Evolutionary conservation across 352 stramenopile genomes (phyloP).

Genomic region (Pythium pectinolyticum): DNA sequence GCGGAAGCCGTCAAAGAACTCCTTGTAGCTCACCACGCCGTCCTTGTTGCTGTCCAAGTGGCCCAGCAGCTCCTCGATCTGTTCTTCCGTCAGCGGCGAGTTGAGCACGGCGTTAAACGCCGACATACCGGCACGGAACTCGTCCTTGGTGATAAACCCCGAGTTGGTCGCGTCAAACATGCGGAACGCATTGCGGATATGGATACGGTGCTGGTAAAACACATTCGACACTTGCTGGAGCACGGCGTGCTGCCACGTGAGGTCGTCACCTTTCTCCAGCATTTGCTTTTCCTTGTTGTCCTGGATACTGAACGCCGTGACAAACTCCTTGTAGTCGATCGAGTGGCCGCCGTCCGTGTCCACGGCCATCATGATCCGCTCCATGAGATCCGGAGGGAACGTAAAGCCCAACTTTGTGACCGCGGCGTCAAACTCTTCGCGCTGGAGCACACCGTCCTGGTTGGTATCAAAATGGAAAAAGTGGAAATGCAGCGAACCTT

Average conservation of each 20-base stretch:
- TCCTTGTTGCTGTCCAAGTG: slow-evolving; percentile 90
- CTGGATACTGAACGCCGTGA: slow-evolving; percentile 86
- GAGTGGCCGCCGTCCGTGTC: slow-evolving; percentile 87
- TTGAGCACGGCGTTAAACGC: slow-evolving; percentile 90
- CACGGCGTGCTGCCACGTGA: slow-evolving; percentile 91
- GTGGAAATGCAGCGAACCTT: slow-evolving; percentile 78
- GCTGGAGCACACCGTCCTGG: slow-evolving; percentile 77
- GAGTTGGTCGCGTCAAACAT: slow-evolving; percentile 90
- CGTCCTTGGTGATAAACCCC: slow-evolving; percentile 75
- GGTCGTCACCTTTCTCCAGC: slow-evolving; percentile 50
- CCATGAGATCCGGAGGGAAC: slow-evolving; percentile 56
- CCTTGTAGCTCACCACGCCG: slow-evolving; percentile 92
- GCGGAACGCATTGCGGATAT: slow-evolving; percentile 91
- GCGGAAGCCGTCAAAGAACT: slow-evolving; percentile 92
- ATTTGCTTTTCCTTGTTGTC: slow-evolving; percentile 66
- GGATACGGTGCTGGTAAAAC: slow-evolving; percentile 93
- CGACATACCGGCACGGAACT: slow-evolving; percentile 84
- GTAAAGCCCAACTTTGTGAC: slow-evolving; percentile 64
- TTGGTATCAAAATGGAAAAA: slow-evolving; percentile 87
- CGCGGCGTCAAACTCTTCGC: slow-evolving; percentile 75
- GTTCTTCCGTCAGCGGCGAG: slow-evolving; percentile 87
- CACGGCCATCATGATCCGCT: slow-evolving; percentile 81
- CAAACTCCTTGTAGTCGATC: slow-evolving; percentile 93
- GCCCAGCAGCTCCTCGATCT: slow-evolving; percentile 88
- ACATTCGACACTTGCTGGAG: slow-evolving; percentile 93